These are phyloP conservation scores for Pontederia crassipes DNA, from an alignment of 176 grass and related monocot species.

Conservation along the genomic window DNA sequence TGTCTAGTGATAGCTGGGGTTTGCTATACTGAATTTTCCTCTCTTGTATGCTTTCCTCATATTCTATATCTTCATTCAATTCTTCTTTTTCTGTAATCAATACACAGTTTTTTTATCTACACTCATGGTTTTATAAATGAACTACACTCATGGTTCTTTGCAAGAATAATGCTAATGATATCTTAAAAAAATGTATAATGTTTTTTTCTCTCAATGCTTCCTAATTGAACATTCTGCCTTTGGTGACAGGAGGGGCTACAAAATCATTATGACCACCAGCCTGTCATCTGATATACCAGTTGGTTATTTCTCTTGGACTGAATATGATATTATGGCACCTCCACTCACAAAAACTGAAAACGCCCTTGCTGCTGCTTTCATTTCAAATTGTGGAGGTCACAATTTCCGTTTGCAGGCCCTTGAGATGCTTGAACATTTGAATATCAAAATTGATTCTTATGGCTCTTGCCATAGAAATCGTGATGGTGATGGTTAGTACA, in stretches of 20 bases:
- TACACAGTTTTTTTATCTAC: too few species aligned
- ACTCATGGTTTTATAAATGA: too few species aligned
- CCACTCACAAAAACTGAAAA: conserved; percentile 62
- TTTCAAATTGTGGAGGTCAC: conserved; percentile 82
- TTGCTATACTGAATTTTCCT: too few species aligned
- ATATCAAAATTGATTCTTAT: conserved; percentile 86
- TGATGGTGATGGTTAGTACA: conserved; percentile 58
- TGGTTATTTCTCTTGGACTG: conserved; percentile 94
- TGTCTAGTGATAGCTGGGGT: too few species aligned
- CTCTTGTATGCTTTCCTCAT: too few species aligned
- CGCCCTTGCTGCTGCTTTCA: conserved; percentile 79
- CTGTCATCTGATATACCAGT: conserved; percentile 90
- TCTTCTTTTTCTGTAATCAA: too few species aligned
- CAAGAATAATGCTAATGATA: too few species aligned
- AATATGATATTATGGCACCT: conserved; percentile 92
- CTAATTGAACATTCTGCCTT: not conserved
- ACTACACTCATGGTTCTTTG: too few species aligned
- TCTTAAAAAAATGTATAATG: too few species aligned
- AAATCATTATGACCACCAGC: conserved; percentile 86
- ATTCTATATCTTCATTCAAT: too few species aligned
- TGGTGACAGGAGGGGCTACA: conserved; percentile 59
- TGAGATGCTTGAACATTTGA: conserved; percentile 60
- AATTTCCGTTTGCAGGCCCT: conserved; percentile 84
- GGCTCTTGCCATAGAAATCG: conserved; percentile 79
- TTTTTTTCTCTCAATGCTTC: too few species aligned